Evolutionary conservation across 225 moss, liverwort and hornwort genomes (phyloP), one percentile per base, ranked within the genome.

Genomic region (Ulota crispa): DNA sequence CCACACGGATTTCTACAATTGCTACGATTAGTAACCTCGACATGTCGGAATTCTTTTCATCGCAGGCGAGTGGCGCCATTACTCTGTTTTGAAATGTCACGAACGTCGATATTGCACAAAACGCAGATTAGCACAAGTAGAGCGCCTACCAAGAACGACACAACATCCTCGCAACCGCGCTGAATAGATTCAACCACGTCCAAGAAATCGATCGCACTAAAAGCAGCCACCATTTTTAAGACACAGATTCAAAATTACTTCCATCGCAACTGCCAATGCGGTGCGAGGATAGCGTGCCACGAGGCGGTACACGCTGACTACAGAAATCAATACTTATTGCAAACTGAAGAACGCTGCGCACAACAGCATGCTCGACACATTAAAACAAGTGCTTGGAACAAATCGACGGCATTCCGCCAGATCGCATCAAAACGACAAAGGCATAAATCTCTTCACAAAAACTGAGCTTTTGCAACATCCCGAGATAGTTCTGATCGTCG

Each of bases 61-160:
- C 10, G 57, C 57, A 24, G 28, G 41, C 5, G 23, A 50, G 18
- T 50, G 18, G 32, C 47, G 36, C 18, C 52, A 77, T 18, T 31
- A 6, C 34, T 24, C 2, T 0, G 3, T 16, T 11, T 36, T 52
- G 0, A 65, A 5, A 19, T 12, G 23, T 16, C 18, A 52, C 21
- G 2, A n/a, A 24, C 24, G 5, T 9, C 2, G 45, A 10, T n/a
- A 34, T 4, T 24, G 52, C 32, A n/a, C 45, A 32, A 24, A 18
- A 3, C 0, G 0, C 27, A 5, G 12, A 52, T 0, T 9, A 24
- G 6, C 0, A 3, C 27, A 5, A 26, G 52, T 0, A 39, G 10
- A 66, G 36, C 26, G 50, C 2, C 23, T 21, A n/a, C n/a, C 10
- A 52, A 24, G 26, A 6, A 77, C 4, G 16, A 9, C 65, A 27